Evolutionary conservation across 2,329 filamentous ascomycete species (phyloP).

Genomic region (Fusarium buxicola): DNA sequence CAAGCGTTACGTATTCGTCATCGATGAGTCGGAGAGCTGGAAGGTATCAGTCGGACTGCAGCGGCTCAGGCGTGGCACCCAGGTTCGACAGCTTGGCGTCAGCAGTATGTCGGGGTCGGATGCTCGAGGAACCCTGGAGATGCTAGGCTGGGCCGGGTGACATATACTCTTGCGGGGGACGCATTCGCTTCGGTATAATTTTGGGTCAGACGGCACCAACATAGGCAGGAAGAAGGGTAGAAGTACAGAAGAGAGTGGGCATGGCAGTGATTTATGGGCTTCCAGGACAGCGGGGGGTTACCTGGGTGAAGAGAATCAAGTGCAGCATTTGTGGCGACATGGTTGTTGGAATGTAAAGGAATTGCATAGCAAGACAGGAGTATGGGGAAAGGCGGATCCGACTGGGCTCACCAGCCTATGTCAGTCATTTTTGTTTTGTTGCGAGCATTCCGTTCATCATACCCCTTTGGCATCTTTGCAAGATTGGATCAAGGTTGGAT

Average conservation of each 20-base stretch:
- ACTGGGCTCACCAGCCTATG: slow-evolving; percentile 30
- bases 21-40: slow-evolving; percentile 74
- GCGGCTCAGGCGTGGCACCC: slow-evolving; percentile 68
- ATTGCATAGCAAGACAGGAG: slow-evolving; percentile 49
- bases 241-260: slow-evolving; percentile 9
- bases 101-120: slow-evolving; percentile 66
- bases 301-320: slow-evolving; percentile 38
- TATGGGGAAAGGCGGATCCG: slow-evolving; percentile 42
- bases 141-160: slow-evolving; percentile 64
- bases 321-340: slow-evolving; percentile 44
- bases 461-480: slow-evolving; percentile 45
- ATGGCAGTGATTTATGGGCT: slow-evolving; percentile 39
- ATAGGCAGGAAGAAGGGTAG: slow-evolving; percentile 23
- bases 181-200: slow-evolving; percentile 42
- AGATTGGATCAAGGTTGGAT: slow-evolving; percentile 45
- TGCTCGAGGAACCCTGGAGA: slow-evolving; percentile 66
- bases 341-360: slow-evolving; percentile 48
- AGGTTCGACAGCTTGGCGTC: slow-evolving; percentile 69
- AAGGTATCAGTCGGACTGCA: slow-evolving; percentile 73
- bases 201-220: slow-evolving; percentile 40
- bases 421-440: slow-evolving; percentile 43
- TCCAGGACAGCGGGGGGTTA: slow-evolving; percentile 20
- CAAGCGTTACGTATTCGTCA: slow-evolving; percentile 73
- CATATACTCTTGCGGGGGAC: slow-evolving; percentile 24
- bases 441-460: slow-evolving; percentile 47